Evolutionary conservation across 495 filamentous ascomycete species (phyloP), one percentile per base, ranked within the genome.

Genomic region (Letharia columbiana): DNA sequence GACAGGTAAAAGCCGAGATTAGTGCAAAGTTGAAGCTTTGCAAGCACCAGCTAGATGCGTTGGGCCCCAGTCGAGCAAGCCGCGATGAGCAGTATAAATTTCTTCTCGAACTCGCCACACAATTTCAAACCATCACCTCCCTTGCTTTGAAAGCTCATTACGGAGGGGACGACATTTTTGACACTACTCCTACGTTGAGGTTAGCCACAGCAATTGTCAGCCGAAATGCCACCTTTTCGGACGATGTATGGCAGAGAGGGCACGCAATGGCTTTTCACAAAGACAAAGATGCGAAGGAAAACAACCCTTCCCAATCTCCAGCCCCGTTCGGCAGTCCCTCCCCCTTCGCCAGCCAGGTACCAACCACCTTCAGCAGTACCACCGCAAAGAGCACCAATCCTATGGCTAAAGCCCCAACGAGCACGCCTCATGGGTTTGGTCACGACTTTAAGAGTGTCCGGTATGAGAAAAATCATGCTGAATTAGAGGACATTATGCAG

Each of bases 121-220:
- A 60, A 7, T 86, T 84, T 59, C 77, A 84, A 42, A 52, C 68
- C 0, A 68, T 83, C 4, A 74, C 74, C 0, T n/a, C 71, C 4
- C 62, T 73, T 2, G 81, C 78, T 1, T 72, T 84, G 0, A 69
- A 69, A 33, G 76, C 78, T 4, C 73, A 80, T 28, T 86, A 86
- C 56, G 75, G 73, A 2, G 66, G 67, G 0, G 60, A 78, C 33
- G 64, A 73, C 10, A 62, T 75, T 3, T 85, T 87, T 60, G 72
- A 77, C 0, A 9, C 23, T 10, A 42, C 71, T 23, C 20, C 60
- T 1, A 64, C 64, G 0, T 65, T 82, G 31, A 71, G 79, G 49
- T 70, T 87, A 0, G 77, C 80, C 42, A 83, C 85, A 10, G 56
- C 73, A 2, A 66, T 84, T 31, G 71, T 79, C 7, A 75, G 73